Evolutionary conservation across 2,329 filamentous ascomycete species (phyloP).

Genomic region (Acephala macrosclerotiorum): DNA sequence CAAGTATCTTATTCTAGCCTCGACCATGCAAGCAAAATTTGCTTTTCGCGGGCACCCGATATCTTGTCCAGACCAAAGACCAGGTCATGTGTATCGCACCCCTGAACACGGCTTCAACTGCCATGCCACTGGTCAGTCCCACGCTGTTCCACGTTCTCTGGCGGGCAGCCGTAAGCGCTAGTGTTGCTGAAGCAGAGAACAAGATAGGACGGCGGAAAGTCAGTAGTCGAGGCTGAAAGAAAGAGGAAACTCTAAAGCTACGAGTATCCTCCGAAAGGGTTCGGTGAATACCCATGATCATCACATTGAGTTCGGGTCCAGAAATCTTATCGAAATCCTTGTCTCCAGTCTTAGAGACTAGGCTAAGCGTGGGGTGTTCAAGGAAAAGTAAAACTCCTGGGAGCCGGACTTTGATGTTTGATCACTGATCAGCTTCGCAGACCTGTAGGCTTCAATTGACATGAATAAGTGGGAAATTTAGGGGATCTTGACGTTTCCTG

Average conservation of each 20-base stretch:
- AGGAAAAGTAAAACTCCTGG: too few relatives aligned
- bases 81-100: conserved; percentile 3
- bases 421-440: too few relatives aligned
- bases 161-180: not conserved
- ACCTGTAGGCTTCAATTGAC: too few relatives aligned
- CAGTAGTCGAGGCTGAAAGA: not conserved
- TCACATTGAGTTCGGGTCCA: too few relatives aligned
- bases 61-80: not conserved
- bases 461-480: too few relatives aligned
- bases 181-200: not conserved
- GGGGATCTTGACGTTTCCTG: too few relatives aligned
- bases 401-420: too few relatives aligned
- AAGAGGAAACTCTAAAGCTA: not conserved
- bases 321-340: too few relatives aligned
- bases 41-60: not conserved
- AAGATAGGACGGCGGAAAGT: not conserved
- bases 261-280: too few relatives aligned
- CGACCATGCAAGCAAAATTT: not conserved
- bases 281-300: too few relatives aligned
- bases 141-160: not conserved
- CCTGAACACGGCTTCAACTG: not conserved
- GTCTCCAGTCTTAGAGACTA: too few relatives aligned
- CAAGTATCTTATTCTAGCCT: not conserved
- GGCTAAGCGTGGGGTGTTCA: too few relatives aligned
- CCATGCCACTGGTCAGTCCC: not conserved